Evolutionary conservation across 2,329 filamentous ascomycete genomes (phyloP).

Genomic region (Calonectria honghensis): DNA sequence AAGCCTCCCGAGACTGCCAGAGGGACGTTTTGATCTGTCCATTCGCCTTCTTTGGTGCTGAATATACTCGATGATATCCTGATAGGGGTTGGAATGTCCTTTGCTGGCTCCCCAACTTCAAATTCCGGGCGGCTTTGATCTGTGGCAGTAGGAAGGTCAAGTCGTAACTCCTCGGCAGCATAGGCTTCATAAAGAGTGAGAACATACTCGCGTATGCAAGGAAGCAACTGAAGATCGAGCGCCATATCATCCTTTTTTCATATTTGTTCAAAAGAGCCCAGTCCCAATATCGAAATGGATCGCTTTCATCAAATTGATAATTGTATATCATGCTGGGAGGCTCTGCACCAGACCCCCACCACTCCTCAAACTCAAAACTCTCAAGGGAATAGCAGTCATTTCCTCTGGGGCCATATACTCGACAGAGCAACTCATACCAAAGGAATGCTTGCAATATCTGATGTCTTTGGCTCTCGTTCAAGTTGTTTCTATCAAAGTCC

Average conservation of each 20-base stretch:
- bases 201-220: neutral
- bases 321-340: neutral
- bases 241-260: neutral
- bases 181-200: neutral
- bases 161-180: neutral
- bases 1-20: neutral
- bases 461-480: neutral
- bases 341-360: neutral
- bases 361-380: too few relatives aligned
- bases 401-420: neutral
- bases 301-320: neutral
- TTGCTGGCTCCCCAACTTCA: neutral
- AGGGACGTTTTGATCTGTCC: neutral
- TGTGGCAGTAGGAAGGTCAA: neutral
- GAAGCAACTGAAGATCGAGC: neutral
- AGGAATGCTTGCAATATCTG: neutral
- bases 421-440: neutral
- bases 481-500: neutral
- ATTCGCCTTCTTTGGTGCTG: neutral
- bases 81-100: neutral
- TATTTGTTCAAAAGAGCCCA: neutral
- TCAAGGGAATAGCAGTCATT: neutral
- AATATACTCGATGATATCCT: neutral
- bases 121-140: neutral
- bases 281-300: slow-evolving; percentile 8